These are phyloP conservation scores for Cordyceps farinosa DNA, from an alignment of 2,329 filamentous ascomycete species.

Conservation along the genomic window DNA sequence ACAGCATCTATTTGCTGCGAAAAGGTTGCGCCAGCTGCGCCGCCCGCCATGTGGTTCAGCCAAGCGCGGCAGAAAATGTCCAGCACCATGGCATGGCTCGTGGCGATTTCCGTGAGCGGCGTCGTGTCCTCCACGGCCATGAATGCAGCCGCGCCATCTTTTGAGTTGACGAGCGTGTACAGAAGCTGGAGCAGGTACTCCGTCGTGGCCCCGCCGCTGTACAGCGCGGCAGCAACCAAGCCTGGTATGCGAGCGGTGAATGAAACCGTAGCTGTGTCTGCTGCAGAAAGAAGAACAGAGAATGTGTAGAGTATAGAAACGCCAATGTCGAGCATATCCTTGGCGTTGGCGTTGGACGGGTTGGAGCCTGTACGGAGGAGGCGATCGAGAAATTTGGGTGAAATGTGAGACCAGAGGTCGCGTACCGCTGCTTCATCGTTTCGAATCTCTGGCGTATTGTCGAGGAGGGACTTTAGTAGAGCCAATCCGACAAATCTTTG, in stretches of 20 bases:
- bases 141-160: constrained; percentile 48
- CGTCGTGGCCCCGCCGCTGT: constrained; percentile 53
- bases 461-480: constrained; percentile 62
- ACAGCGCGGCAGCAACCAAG: constrained; percentile 50
- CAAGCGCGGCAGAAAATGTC: constrained; percentile 56
- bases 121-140: constrained; percentile 48
- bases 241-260: constrained; percentile 52
- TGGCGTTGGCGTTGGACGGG: constrained; percentile 42
- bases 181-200: constrained; percentile 55
- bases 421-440: constrained; percentile 43
- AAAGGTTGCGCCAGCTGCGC: constrained; percentile 28
- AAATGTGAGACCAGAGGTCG: constrained; percentile 57
- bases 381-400: constrained; percentile 61
- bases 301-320: constrained; percentile 63
- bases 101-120: constrained; percentile 54
- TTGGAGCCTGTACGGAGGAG: constrained; percentile 53
- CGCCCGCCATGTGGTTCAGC: constrained; percentile 43
- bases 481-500: constrained; percentile 65
- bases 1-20: constrained; percentile 43
- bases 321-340: constrained; percentile 60
- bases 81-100: constrained; percentile 50
- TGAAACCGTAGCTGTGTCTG: constrained; percentile 40
- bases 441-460: constrained; percentile 53
- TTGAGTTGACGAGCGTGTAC: constrained; percentile 50
- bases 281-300: constrained; percentile 51